Evolutionary conservation across 495 filamentous ascomycete genomes (phyloP), one percentile per base, ranked within the genome.

Genomic region (Penicillium coprophilum): DNA sequence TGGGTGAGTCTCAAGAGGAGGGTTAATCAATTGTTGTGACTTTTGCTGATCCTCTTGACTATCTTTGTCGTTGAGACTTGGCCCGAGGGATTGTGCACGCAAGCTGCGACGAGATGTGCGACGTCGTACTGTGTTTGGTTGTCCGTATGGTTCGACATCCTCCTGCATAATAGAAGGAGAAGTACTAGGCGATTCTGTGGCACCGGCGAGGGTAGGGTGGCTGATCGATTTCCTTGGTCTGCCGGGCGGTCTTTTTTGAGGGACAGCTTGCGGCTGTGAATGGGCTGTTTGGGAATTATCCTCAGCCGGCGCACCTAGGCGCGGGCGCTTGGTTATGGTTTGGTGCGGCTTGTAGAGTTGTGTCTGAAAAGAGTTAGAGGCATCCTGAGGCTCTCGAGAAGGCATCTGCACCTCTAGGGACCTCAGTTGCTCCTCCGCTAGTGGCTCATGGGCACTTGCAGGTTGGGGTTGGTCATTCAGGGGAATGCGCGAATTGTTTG

Each of bases 171-270:
- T 46, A 3, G 40, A 28, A 0, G 53, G 36, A 11, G 46, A 17
- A 15, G 31, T 53, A 23, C 58, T 61, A 2, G 64, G 51, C 36
- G 56, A 61, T n/a, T 65, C 49, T 1, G 55, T 34, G 12, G 40
- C 39, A 9, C 60, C 50, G 0, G 63, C 49, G 36, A 64, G 68
- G 1, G 63, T 34, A 0, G 59, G 27, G 32, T 65, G 63, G 36
- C 46, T 68, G 48, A 65, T 34, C 8, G 71, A 76, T 50, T 71
- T 73, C 34, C 69, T 61, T 0, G 74, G 73, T 6, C 73, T 72
- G 4, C 71, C 70, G 3, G 44, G 44, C 12, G 31, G 47, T 43
- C 46, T 61, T 46, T 28, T 64, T 40, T 60, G 71, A 4, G 58
- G 59, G n/a, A 58, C n/a, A 0, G n/a, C 4, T 30, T 44, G 40